These are phyloP conservation scores for Musa balbisiana DNA, from an alignment of 202 grass and related monocot genomes.

Conservation along the genomic window DNA sequence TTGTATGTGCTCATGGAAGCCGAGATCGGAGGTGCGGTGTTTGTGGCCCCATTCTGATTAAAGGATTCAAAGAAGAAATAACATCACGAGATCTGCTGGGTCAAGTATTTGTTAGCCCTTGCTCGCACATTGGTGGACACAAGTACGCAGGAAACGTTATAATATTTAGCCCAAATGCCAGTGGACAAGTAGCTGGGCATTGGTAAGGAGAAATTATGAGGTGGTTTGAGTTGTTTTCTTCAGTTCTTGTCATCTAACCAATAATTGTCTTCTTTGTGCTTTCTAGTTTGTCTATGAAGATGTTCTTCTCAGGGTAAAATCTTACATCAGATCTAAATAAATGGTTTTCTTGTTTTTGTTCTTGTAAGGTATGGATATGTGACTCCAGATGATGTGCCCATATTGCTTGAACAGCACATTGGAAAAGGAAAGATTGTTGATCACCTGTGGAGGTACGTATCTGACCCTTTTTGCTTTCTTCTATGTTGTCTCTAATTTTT, in stretches of 20 bases:
- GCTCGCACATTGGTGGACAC: slow-evolving; percentile 92
- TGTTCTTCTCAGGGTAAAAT: neutral
- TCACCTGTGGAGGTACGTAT: slow-evolving; percentile 72
- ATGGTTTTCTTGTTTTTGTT: slow-evolving; percentile 26
- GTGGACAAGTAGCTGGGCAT: slow-evolving; percentile 71
- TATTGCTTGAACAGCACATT: slow-evolving; percentile 69
- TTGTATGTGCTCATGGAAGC: slow-evolving; percentile 77
- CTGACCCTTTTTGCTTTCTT: neutral
- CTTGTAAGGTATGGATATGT: slow-evolving; percentile 95
- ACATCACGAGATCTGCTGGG: slow-evolving; percentile 36
- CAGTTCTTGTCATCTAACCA: neutral
- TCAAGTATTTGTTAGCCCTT: slow-evolving; percentile 67
- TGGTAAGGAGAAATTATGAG: slow-evolving; percentile 48
- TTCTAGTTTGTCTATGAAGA: neutral
- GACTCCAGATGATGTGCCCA: slow-evolving; percentile 78
- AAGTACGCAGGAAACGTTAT: slow-evolving; percentile 99
- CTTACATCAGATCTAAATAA: neutral
- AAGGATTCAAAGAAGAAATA: slow-evolving; percentile 84
- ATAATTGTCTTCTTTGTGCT: neutral
- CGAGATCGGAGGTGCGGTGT: slow-evolving; percentile 87
- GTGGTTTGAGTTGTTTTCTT: neutral
- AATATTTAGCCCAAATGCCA: slow-evolving; percentile 59
- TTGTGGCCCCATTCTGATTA: slow-evolving; percentile 76
- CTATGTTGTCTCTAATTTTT: neutral
- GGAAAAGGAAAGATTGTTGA: slow-evolving; percentile 68